These are phyloP conservation scores for Lodderomyces jiufengensis DNA, from an alignment of 1,139 yeast genomes.

Conservation along the genomic window DNA sequence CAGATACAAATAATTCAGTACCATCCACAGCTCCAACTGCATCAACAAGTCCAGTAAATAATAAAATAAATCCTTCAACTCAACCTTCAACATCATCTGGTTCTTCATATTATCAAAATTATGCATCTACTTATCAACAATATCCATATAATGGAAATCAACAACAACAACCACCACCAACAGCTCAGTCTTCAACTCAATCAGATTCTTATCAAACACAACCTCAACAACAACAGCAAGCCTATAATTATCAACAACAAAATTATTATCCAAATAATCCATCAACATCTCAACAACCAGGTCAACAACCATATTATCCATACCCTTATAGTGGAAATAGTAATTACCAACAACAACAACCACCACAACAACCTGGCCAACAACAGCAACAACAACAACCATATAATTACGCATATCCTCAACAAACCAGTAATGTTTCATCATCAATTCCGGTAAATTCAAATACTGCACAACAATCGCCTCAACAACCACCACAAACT, in stretches of 20 bases:
- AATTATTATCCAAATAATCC: constrained; percentile 3
- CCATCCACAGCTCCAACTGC: constrained; percentile 9
- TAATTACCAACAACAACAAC: constrained; percentile 1
- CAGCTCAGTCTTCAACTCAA: constrained; percentile 9
- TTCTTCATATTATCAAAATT: constrained; percentile 18
- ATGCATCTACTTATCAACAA: constrained; percentile 10
- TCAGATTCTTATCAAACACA: constrained; percentile 9
- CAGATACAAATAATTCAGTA: constrained; percentile 13
- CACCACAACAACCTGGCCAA: constrained; percentile 1
- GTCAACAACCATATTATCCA: constrained; percentile 2
- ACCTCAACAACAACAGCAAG: constrained; percentile 9
- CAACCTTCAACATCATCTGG: constrained; percentile 10
- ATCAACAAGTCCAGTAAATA: constrained; percentile 11
- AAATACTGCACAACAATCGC: constrained; percentile 4
- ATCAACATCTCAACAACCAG: neutral
- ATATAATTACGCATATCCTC: constrained; percentile 1
- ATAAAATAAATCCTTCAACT: constrained; percentile 12
- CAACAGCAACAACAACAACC: constrained; percentile 3
- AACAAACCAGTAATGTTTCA: neutral
- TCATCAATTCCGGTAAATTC: neutral
- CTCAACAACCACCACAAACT: constrained; percentile 2
- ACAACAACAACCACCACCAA: constrained; percentile 15
- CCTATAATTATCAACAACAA: constrained; percentile 9
- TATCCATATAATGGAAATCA: constrained; percentile 7
- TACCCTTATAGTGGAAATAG: neutral